A percentile compares a stretch with the other conserved stretches of the same genome.
Conservation (phyloP, 1,139 yeast species). For the Suhomyces terraborum region DNA sequence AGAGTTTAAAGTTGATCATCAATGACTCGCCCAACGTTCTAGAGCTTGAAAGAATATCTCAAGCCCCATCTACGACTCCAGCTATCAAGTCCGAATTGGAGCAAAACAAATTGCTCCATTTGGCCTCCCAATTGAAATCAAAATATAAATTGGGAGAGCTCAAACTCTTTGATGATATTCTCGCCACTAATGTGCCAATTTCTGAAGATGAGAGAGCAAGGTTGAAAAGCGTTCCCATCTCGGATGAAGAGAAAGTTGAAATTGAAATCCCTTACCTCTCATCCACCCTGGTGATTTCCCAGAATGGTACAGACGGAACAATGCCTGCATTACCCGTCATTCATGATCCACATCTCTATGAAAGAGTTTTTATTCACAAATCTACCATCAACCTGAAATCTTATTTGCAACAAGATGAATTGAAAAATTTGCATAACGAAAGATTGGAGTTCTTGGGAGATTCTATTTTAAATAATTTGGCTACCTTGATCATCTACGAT, state of each 20-base stretch:
- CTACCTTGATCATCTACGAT: slow-evolving; percentile 67
- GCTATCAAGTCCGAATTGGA: slow-evolving; percentile 51
- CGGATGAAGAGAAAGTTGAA: slow-evolving; percentile 8
- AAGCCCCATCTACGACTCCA: slow-evolving; percentile 30
- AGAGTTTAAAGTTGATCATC: slow-evolving; percentile 52
- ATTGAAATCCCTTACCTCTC: slow-evolving; percentile 16
- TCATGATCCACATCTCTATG: slow-evolving; percentile 55
- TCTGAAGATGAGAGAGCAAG: slow-evolving; percentile 16
- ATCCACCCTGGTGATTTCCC: slow-evolving; percentile 11
- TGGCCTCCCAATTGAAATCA: slow-evolving; percentile 63
- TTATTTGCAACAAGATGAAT: slow-evolving; percentile 57
- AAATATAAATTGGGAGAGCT: slow-evolving; percentile 51
- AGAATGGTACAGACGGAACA: slow-evolving; percentile 18
- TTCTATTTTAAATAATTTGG: slow-evolving; percentile 73
- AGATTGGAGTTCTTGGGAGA: slow-evolving; percentile 94
- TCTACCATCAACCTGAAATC: slow-evolving; percentile 66
- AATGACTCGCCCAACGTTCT: slow-evolving; percentile 55
- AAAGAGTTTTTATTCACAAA: slow-evolving; percentile 80
- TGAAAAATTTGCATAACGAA: slow-evolving; percentile 74
- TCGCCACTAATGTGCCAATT: slow-evolving; percentile 24
- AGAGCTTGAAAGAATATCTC: slow-evolving; percentile 37
- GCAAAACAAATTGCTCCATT: slow-evolving; percentile 53
- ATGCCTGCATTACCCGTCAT: slow-evolving; percentile 72
- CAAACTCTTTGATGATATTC: slow-evolving; percentile 49
- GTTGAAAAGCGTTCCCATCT: slow-evolving; percentile 8